Evolutionary conservation across 2,329 filamentous ascomycete species (phyloP).

Genomic region (Claviceps sorghi): DNA sequence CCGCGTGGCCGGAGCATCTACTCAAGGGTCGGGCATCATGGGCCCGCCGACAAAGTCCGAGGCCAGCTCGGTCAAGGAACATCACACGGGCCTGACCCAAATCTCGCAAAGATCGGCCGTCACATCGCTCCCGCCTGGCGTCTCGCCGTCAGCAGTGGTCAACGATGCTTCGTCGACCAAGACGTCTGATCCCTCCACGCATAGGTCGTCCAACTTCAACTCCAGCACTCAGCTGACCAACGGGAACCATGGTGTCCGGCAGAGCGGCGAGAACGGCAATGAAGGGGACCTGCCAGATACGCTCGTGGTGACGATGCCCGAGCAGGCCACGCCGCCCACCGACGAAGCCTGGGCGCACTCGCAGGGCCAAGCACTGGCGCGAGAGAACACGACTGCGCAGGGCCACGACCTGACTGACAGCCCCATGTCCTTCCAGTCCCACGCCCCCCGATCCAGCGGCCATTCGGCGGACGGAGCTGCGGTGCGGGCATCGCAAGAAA

Average conservation of each 20-base stretch:
- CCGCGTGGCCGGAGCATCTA: constrained; percentile 21
- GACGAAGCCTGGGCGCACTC: constrained; percentile 44
- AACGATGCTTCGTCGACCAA: constrained; percentile 95
- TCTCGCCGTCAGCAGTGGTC: constrained; percentile 43
- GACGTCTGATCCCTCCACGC: constrained; percentile 56
- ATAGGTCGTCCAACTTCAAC: constrained; percentile 47
- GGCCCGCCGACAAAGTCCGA: constrained; percentile 29
- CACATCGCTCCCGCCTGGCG: constrained; percentile 40
- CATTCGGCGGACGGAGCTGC: constrained; percentile 17
- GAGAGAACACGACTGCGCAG: constrained; percentile 18
- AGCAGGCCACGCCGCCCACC: constrained; percentile 30
- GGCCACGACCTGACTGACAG: constrained; percentile 17
- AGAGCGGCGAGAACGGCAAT: constrained; percentile 15
- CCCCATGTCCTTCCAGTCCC: constrained; percentile 25
- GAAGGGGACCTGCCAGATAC: constrained; percentile 40
- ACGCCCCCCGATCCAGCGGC: constrained; percentile 14
- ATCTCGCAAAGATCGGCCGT: constrained; percentile 51
- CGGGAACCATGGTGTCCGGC: constrained; percentile 38
- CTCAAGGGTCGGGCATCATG: constrained; percentile 29
- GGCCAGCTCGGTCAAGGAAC: constrained; percentile 22
- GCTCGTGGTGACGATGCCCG: constrained; percentile 21
- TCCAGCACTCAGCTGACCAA: constrained; percentile 62
- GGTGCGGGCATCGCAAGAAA: constrained; percentile 19
- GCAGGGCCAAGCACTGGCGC: constrained; percentile 37
- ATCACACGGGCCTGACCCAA: constrained; percentile 35